These are phyloP conservation scores for Penicillium angulare DNA, from an alignment of 495 filamentous ascomycete genomes.

Conservation along the genomic window DNA sequence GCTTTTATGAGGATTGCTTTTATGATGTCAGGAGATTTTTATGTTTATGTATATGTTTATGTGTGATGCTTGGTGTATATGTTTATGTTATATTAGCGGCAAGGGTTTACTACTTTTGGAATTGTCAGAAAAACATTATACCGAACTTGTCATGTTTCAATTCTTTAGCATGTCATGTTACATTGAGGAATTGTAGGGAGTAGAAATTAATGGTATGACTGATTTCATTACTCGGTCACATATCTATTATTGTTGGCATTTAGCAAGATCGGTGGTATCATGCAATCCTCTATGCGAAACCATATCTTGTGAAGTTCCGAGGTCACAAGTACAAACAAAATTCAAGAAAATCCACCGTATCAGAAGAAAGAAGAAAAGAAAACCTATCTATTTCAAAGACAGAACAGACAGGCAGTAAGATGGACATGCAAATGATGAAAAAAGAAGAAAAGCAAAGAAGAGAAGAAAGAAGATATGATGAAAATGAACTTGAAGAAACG, in stretches of 20 bases:
- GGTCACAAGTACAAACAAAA: not conserved
- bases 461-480: not conserved
- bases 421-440: not conserved
- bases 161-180: too few relatives aligned
- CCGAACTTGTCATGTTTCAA: too few relatives aligned
- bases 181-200: too few relatives aligned
- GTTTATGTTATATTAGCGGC: too few relatives aligned
- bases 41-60: not conserved
- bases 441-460: not conserved
- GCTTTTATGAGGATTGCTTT: not conserved
- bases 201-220: not conserved
- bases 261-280: conserved; percentile 14
- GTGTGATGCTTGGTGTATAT: too few relatives aligned
- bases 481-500: not conserved
- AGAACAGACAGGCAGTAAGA: not conserved
- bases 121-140: too few relatives aligned
- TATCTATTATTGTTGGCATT: conserved; percentile 19
- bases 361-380: not conserved
- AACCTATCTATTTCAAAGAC: not conserved
- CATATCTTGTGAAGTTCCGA: not conserved
- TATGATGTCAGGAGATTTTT: too few relatives aligned
- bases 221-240: conserved; percentile 16
- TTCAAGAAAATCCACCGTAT: not conserved
- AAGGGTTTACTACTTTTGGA: too few relatives aligned
- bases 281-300: not conserved